Evolutionary conservation across 805 yeast species (phyloP).

Genomic region (Cyberlindnera suaveolens): DNA sequence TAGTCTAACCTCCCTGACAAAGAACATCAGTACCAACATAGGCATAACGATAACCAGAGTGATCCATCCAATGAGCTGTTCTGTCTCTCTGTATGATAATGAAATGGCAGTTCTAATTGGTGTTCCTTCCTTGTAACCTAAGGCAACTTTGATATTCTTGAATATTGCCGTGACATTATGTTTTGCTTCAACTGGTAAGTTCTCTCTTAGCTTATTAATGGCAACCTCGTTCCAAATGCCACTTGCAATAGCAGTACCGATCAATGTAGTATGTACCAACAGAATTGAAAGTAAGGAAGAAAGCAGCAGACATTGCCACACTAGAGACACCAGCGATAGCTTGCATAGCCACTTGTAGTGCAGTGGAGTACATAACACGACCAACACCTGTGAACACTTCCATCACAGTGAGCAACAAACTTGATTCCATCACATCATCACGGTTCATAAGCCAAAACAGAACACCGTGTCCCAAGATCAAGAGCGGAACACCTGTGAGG

Average conservation of each 20-base stretch:
- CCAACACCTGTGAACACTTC: conserved; percentile 26
- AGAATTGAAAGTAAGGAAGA: conserved; percentile 24
- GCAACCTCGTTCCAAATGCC: conserved; percentile 25
- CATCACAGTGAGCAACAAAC: conserved; percentile 10
- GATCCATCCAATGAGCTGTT: conserved; percentile 26
- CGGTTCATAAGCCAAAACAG: conserved; percentile 22
- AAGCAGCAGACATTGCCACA: conserved; percentile 27
- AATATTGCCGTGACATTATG: conserved; percentile 22
- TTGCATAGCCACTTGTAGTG: conserved; percentile 24
- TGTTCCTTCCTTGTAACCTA: conserved; percentile 23
- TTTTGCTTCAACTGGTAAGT: conserved; percentile 19
- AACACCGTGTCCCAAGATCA: conserved; percentile 23
- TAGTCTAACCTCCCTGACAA: conserved; percentile 22
- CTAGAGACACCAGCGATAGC: conserved; percentile 25
- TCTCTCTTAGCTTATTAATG: conserved; percentile 13
- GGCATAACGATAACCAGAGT: conserved; percentile 25
- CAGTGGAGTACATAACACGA: conserved; percentile 22
- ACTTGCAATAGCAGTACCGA: conserved; percentile 25
- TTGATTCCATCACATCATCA: conserved; percentile 13
- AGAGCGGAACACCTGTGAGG: conserved; percentile 19
- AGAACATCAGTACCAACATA: conserved; percentile 24
- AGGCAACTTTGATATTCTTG: conserved; percentile 20
- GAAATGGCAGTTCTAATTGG: conserved; percentile 24
- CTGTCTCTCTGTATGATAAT: conserved; percentile 26
- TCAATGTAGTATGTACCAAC: conserved; percentile 26